Evolutionary conservation across 257 asterid species (phyloP), one percentile per base, ranked within the genome.

Genomic region (Eucommia ulmoides): DNA sequence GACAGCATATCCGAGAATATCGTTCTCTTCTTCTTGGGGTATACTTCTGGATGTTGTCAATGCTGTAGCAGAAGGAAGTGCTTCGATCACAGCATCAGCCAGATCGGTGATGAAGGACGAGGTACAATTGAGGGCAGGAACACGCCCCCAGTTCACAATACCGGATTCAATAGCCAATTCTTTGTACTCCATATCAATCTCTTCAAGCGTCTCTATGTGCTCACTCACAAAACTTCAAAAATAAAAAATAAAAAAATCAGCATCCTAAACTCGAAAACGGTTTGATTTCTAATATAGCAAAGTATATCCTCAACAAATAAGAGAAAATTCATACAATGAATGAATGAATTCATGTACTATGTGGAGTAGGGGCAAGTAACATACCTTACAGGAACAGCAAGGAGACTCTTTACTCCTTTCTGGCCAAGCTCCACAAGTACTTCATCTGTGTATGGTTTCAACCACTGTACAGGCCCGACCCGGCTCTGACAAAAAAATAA

Each of bases 161-260:
- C 97, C 97, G 0, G 96, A 88, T 61, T 80, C 94, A 29, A 80
- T 78, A 26, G 98, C 96, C 63, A 89, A 56, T 24, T 89, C 78
- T 65, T 25, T 76, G 81, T 89, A 89, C 75, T 89, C 98, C 93
- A 89, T 85, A 22, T 89, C 98, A 35, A 85, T 89, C 70, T 85
- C 98, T 65, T 89, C 98, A 12, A 89, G 93, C 7, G 98, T 89
- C 65, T 89, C 98, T 55, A 89, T 89, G 73, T 89, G 98, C 87
- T 89, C 98, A 22, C 96, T 89, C 58, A 89, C 96, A 54, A 89
- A 89, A 74, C 98, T 89, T 91, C 20, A 42, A 44, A 58, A 3
- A 17, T 12, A 46, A 24, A 49, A 58, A 44, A 50, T 50, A 24
- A 24, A 17, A n/a, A 29, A 41, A 2, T 21, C 14, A 52, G 41